These are phyloP conservation scores for Chaetoscypha palmicola DNA, from an alignment of 2,329 filamentous ascomycete species.

Conservation along the genomic window DNA sequence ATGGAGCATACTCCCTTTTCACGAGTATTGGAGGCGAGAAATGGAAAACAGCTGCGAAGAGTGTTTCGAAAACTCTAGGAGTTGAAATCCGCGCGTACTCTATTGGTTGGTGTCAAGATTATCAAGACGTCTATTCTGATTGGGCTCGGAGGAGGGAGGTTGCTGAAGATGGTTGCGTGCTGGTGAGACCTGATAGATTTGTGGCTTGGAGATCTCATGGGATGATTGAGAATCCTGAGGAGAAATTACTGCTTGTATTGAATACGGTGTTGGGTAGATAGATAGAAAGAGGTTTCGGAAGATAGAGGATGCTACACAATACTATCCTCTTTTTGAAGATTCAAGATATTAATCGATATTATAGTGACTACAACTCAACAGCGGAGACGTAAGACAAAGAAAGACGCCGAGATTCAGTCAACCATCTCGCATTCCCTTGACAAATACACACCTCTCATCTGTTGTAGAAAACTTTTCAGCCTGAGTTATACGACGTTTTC, in stretches of 20 bases:
- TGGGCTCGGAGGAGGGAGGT: slow-evolving; percentile 49
- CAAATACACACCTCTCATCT: too few species aligned
- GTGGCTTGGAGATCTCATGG: slow-evolving; percentile 21
- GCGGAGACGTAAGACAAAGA: too few species aligned
- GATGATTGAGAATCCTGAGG: slow-evolving; percentile 7
- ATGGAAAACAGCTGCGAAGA: slow-evolving; percentile 45
- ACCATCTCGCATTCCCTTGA: too few species aligned
- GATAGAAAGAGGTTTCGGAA: too few species aligned
- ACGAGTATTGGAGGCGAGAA: slow-evolving; percentile 48
- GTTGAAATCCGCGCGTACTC: slow-evolving; percentile 42
- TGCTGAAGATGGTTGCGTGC: slow-evolving; percentile 49
- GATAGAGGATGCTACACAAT: too few species aligned
- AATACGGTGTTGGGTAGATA: slow-evolving; percentile 15
- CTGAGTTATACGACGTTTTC: too few species aligned
- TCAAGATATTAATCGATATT: too few species aligned
- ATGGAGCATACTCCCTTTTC: slow-evolving; percentile 44
- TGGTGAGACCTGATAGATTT: slow-evolving; percentile 49
- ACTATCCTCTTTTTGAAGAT: too few species aligned
- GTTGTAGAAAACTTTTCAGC: too few species aligned
- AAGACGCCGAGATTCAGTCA: too few species aligned
- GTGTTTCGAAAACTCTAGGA: slow-evolving; percentile 34
- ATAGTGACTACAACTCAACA: too few species aligned
- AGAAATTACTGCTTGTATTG: slow-evolving; percentile 15
- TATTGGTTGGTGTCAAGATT: slow-evolving; percentile 53
- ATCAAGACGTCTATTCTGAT: slow-evolving; percentile 54